Conservation (phyloP, 345 rosid species). For the Noccaea bulbosa region DNA sequence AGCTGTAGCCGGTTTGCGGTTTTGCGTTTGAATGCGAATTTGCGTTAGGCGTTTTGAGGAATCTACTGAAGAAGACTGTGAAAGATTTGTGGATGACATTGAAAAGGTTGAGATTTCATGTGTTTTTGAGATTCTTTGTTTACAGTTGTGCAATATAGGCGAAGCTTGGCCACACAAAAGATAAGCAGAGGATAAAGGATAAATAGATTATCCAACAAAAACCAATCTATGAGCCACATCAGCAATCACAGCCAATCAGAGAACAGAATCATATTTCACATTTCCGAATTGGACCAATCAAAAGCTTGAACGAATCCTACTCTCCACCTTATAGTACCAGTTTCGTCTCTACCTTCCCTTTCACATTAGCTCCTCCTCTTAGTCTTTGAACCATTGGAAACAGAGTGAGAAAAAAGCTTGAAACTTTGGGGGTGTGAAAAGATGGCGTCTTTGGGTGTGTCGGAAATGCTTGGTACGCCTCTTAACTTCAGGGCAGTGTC, state of each 20-base stretch:
- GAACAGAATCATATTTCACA: conserved; percentile 60
- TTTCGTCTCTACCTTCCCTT: conserved; percentile 33
- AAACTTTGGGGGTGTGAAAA: conserved; percentile 21
- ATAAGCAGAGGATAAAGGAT: conserved; percentile 35
- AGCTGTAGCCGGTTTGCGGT: background rate
- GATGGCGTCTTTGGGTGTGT: conserved; percentile 77
- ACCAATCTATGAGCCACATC: conserved; percentile 56
- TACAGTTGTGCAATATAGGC: background rate
- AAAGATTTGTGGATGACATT: conserved; percentile 25
- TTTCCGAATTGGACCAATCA: conserved; percentile 50
- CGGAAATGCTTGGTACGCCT: conserved; percentile 80
- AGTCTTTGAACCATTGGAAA: background rate
- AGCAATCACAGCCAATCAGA: conserved; percentile 56
- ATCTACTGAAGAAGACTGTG: background rate
- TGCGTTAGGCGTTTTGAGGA: background rate
- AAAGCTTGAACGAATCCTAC: conserved; percentile 49
- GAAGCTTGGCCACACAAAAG: conserved; percentile 41
- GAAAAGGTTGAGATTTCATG: conserved; percentile 22
- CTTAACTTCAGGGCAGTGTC: conserved; percentile 61
- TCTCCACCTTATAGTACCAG: conserved; percentile 57
- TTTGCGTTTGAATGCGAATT: background rate
- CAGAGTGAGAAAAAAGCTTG: conserved; percentile 31
- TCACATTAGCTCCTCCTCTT: conserved; percentile 35
- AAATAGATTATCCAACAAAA: conserved; percentile 53
- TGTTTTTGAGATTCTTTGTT: conserved; percentile 25